phyloP scores from a whole-genome alignment of 495 filamentous ascomycete genomes.

The Xanthoparmelia taractica region DNA sequence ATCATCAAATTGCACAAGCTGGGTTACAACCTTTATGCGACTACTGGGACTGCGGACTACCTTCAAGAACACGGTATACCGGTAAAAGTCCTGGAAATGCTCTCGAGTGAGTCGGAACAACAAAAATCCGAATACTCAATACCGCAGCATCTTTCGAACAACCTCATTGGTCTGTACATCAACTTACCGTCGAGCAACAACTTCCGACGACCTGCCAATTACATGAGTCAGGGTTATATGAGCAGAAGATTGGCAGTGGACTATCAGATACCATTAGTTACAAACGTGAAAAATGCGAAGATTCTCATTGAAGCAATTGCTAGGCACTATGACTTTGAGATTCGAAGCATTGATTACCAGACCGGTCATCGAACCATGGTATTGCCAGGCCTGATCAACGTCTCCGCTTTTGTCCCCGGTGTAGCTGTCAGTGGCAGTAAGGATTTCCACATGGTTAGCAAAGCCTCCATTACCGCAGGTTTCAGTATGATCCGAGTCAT shows the following conservation, averaged over 20 bases:
- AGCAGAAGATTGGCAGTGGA: slow-evolving; percentile 97
- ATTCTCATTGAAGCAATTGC: slow-evolving; percentile 90
- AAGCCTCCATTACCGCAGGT: slow-evolving; percentile 66
- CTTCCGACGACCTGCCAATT: slow-evolving; percentile 90
- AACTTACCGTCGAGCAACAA: slow-evolving; percentile 97
- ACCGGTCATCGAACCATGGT: slow-evolving; percentile 72
- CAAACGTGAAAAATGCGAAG: slow-evolving; percentile 99
- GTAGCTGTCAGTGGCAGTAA: slow-evolving; percentile 54
- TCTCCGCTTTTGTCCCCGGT: slow-evolving; percentile 72
- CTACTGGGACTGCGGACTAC: slow-evolving; percentile 92
- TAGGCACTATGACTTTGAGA: slow-evolving; percentile 73
- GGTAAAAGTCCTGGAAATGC: slow-evolving; percentile 83
- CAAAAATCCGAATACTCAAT: slow-evolving; percentile 95
- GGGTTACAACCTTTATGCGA: slow-evolving; percentile 92
- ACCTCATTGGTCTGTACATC: slow-evolving; percentile 96
- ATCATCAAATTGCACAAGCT: slow-evolving; percentile 78
- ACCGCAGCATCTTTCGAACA: slow-evolving; percentile 90
- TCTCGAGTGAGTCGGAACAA: slow-evolving; percentile 60
- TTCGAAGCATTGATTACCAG: slow-evolving; percentile 79
- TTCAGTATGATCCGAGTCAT: slow-evolving; percentile 82
- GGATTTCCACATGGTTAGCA: slow-evolving; percentile 64
- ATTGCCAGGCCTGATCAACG: slow-evolving; percentile 70
- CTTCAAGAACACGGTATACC: slow-evolving; percentile 82
- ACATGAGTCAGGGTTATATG: slow-evolving; percentile 94
- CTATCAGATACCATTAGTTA: slow-evolving; percentile 94